Evolutionary conservation across 805 yeast species (phyloP), one percentile per base, ranked within the genome.

Genomic region (Osmozyma mogii): DNA sequence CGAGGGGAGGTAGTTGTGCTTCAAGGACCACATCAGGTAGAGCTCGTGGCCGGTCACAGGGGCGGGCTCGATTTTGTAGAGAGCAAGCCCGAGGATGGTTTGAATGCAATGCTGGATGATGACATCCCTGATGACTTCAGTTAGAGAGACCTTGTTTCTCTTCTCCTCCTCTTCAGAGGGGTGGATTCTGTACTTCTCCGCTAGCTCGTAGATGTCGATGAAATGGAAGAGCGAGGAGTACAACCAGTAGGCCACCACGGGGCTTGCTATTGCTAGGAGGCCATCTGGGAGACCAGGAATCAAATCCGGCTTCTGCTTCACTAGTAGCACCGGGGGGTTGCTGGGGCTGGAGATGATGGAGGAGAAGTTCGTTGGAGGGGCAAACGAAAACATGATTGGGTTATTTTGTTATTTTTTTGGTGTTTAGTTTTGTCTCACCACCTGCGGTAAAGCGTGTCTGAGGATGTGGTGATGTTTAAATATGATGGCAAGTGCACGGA

Each of bases 111-210:
- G 98, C 62, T 92, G 97, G 18, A 82, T 43, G 5, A 84, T 45
- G 26, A 92, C 98, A 41, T 88, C 96, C 36, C 72, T 61, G 11
- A 92, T 45, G 8, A 92, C 97, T 26, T 80, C 82, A 4, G 46
- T 29, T 31, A 76, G 56, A 0, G 83, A 49, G 5, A 84, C 96
- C 49, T 75, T 83, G 54, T 92, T 92, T 41, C 92, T 72, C 29
- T 70, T 51, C 18, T 65, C 45, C 33, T 85, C 84, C 52, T 89
- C 97, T 44, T 81, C 94, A 22, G 88, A 77, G 13, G 97, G 88
- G 54, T 92, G 98, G 30, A 92, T 85, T 42, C 97, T 69, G 58
- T 84, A 85, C 50, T 70, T 63, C 47, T 84, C 95, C 25, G 88
- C 84, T 40, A 85, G 60, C 49, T 84, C 72, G 42, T 68, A 73